phyloP scores from a whole-genome alignment of 1,284 basidiomycete genomes.

The Ustilago vetiveriae region DNA sequence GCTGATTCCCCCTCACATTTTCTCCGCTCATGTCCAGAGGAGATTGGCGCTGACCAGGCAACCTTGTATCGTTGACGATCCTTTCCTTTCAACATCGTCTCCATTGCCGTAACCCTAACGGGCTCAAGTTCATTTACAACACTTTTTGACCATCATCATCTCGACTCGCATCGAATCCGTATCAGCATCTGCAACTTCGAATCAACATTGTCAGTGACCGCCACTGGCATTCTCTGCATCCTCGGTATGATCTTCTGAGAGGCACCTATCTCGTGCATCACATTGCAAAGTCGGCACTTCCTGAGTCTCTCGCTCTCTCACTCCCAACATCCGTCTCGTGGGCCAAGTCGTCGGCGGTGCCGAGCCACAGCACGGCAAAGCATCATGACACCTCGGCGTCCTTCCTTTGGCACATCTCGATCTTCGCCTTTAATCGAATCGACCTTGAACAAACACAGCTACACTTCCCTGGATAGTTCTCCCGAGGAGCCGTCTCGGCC shows the following conservation, averaged over 20 bases:
- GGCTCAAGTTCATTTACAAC: too few relatives aligned
- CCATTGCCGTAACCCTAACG: too few relatives aligned
- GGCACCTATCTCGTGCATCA: too few relatives aligned
- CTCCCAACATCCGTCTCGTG: not conserved
- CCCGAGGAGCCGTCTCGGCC: conserved; percentile 36
- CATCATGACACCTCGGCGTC: conserved; percentile 29
- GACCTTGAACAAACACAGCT: conserved; percentile 1
- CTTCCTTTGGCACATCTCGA: conserved; percentile 29
- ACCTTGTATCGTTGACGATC: not conserved
- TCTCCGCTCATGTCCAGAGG: not conserved
- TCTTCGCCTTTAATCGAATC: conserved; percentile 28
- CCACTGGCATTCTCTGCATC: too few relatives aligned
- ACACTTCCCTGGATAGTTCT: too few relatives aligned
- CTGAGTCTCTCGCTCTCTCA: not conserved
- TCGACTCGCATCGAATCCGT: too few relatives aligned
- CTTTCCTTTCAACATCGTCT: not conserved
- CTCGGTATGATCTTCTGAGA: conserved; percentile 5
- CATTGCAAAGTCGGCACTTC: too few relatives aligned
- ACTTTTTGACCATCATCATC: too few relatives aligned
- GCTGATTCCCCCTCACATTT: not conserved
- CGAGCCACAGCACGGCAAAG: not conserved
- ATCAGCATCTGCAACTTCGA: not conserved
- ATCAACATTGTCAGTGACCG: too few relatives aligned
- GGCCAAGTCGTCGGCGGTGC: conserved; percentile 3
- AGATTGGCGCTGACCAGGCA: not conserved